phyloP scores from a whole-genome alignment of 1,284 basidiomycete genomes.

The Veloboletus limbatus region DNA sequence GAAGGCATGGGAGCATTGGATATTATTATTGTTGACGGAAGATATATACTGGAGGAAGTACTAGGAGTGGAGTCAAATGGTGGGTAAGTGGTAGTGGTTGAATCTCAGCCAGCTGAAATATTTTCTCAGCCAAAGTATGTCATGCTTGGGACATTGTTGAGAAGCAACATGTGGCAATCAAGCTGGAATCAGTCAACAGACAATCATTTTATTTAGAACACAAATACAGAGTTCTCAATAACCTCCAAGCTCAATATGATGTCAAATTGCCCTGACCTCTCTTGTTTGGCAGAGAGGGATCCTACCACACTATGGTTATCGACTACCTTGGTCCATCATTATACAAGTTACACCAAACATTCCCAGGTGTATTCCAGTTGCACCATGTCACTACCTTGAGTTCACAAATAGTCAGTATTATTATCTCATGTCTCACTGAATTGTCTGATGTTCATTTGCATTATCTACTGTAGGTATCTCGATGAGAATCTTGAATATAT shows the following conservation, averaged over 20 bases:
- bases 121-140: too few species aligned
- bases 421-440: too few species aligned
- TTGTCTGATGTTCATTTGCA: too few species aligned
- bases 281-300: not conserved
- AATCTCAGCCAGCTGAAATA: too few species aligned
- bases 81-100: too few species aligned
- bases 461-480: not conserved
- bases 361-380: not conserved
- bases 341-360: not conserved
- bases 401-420: not conserved
- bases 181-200: not conserved
- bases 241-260: not conserved
- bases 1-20: too few species aligned
- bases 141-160: too few species aligned
- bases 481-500: not conserved
- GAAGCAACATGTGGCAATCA: not conserved
- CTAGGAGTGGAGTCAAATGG: too few species aligned
- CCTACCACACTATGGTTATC: not conserved
- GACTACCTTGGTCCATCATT: not conserved
- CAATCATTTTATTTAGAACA: not conserved
- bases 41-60: too few species aligned
- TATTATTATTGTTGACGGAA: too few species aligned
- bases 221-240: not conserved
- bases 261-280: not conserved
- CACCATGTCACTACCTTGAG: not conserved